Percentiles rank a stretch among this genome's conserved stretches.
Conservation (phyloP, 2,329 filamentous ascomycete species). For the Aurifilum marmelostoma region DNA sequence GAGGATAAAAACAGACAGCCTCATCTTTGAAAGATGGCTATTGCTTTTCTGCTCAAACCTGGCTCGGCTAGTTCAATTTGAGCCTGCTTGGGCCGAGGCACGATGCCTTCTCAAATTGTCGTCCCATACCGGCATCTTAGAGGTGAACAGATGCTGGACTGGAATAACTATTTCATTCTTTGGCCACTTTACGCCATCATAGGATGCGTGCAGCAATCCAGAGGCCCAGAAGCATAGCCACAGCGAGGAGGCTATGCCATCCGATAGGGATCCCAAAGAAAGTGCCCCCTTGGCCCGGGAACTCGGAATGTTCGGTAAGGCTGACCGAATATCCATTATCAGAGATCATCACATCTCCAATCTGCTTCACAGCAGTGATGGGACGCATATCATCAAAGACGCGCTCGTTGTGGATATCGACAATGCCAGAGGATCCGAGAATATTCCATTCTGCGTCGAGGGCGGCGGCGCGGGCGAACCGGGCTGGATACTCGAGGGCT, state of each 20-base stretch:
- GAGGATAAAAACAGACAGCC: no score
- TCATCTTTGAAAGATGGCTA: background rate
- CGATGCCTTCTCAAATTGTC: background rate
- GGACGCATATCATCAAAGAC: constrained; percentile 8
- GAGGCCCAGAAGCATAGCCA: constrained; percentile 6
- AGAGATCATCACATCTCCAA: constrained; percentile 3
- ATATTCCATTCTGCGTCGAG: constrained; percentile 14
- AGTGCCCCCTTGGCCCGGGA: constrained; percentile 5
- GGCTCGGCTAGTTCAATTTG: background rate
- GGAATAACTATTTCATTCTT: no score
- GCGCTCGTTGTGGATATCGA: constrained; percentile 4
- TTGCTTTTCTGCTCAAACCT: background rate
- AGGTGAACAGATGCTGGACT: background rate
- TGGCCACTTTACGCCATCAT: background rate
- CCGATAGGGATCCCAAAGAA: constrained; percentile 8
- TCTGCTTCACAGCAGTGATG: constrained; percentile 8
- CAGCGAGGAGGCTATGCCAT: background rate
- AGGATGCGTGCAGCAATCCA: constrained; percentile 5
- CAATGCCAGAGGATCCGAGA: constrained; percentile 20
- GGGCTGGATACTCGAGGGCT: constrained; percentile 5
- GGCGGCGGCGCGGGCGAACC: constrained; percentile 15
- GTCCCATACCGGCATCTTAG: background rate
- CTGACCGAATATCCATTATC: constrained; percentile 4
- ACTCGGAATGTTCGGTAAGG: background rate
- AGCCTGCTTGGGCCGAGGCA: background rate